Base-by-base conservation (phyloP, 2,329 filamentous ascomycete species). In the Chrysoporthe cubensis region DNA sequence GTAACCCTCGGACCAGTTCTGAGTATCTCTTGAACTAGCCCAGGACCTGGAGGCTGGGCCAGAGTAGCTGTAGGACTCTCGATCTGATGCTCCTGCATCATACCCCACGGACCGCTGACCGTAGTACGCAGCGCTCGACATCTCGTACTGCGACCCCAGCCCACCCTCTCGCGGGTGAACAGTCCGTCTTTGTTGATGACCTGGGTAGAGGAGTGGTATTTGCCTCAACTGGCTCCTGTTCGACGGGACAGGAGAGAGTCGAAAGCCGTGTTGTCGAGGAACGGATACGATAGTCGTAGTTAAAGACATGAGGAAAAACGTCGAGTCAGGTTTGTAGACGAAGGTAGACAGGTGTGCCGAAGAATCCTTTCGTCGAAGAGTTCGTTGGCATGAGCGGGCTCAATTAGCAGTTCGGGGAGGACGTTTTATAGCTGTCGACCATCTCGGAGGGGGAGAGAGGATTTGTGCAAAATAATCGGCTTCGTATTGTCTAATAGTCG, bases 121-220 rank as follows among this genome's bases (percentile, higher is more conserved):
- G 64, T 68, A 66, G 59, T 70, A 70, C 8, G 67, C 56, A 42
- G 68, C 66, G 56, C 68, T 70, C 13, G 63, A 65, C 68, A 70
- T 70, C 26, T 65, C 52, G 66, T 46, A 46, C 26, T 63, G 66
- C 16, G 54, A 13, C 16, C 48, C 59, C 43, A 65, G 54, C 50
- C 59, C 52, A 54, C 34, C 59, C 37, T 56, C 52, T 66, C 14
- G 43, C 3, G 32, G 43, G 42, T 56, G 52, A 32, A 52, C 26
- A 37, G 40, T 50, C 7, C 9, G 40, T 57, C 50, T 48, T 65
- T 37, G 65, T 43, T 44, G 46, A 42, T 26, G 42, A 32, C 26
- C 50, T 40, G 52, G 54, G 14, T 63, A 37, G 43, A 59, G 61
- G n/a, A 56, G 42, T 44, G 56, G 26, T 44, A 40, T 44, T 43